Evolutionary conservation across 2,329 filamentous ascomycete genomes (phyloP).

Genomic region (Lecanosticta acicola): DNA sequence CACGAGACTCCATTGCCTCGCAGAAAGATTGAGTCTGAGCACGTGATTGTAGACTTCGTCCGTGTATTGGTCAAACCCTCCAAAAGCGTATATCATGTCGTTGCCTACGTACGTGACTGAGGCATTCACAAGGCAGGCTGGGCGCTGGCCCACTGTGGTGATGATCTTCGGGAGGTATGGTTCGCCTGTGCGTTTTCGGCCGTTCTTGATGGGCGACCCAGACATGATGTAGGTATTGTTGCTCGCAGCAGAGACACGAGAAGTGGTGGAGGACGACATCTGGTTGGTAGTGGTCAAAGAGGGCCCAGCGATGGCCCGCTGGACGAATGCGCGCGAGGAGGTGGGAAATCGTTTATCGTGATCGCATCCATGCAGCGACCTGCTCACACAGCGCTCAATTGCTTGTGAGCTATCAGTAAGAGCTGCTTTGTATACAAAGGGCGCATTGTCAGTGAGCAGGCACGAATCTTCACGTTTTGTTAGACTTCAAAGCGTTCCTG

Average conservation of each 20-base stretch:
- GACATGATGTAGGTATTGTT: constrained; percentile 89
- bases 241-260: constrained; percentile 31
- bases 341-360: constrained; percentile 2
- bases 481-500: background rate
- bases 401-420: too few species aligned
- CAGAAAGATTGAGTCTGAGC: constrained; percentile 76
- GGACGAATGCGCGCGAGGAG: constrained; percentile 1
- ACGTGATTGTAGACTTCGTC: constrained; percentile 99
- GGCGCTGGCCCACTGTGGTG: constrained; percentile 56
- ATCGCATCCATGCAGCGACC: background rate
- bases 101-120: constrained; percentile 91
- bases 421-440: too few species aligned
- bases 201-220: constrained; percentile 67
- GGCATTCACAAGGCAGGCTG: constrained; percentile 93
- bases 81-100: constrained; percentile 96
- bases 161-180: constrained; percentile 80
- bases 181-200: constrained; percentile 54
- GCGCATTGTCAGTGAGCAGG: too few species aligned
- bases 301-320: constrained; percentile 2
- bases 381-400: too few species aligned
- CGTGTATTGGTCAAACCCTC: constrained; percentile 96
- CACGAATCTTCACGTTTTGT: background rate
- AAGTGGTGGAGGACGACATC: constrained; percentile 20
- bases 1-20: constrained; percentile 88
- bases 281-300: background rate